Conservation (phyloP, 352 stramenopile species). For the Phytophthora rubi region DNA sequence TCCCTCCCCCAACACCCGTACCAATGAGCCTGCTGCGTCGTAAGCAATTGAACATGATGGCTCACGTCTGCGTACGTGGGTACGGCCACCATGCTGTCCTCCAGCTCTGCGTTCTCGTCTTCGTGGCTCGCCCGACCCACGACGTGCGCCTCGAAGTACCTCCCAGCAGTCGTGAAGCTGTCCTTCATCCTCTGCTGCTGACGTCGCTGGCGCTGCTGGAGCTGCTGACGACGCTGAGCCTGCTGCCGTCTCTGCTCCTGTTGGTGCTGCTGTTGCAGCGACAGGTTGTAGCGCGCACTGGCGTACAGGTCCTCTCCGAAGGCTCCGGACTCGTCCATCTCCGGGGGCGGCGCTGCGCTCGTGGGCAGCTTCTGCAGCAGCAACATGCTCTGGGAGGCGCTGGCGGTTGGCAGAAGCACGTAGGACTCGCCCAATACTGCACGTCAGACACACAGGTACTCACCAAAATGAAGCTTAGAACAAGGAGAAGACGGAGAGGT, state of each 20-base stretch:
- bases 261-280: conserved; percentile 49
- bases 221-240: conserved; percentile 33
- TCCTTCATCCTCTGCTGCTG: conserved; percentile 39
- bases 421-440: conserved; percentile 74
- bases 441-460: background rate
- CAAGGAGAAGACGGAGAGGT: background rate
- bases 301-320: conserved; percentile 49
- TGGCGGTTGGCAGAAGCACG: conserved; percentile 73
- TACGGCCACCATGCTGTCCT: conserved; percentile 68
- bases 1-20: conserved; percentile 22
- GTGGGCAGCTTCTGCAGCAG: conserved; percentile 47
- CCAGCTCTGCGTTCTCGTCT: conserved; percentile 37
- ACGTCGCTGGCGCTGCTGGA: conserved; percentile 28
- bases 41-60: conserved; percentile 75
- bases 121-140: conserved; percentile 25
- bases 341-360: conserved; percentile 15
- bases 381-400: conserved; percentile 65
- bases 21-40: conserved; percentile 75
- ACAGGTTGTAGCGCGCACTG: conserved; percentile 53
- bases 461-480: conserved; percentile 9
- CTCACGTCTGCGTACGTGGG: conserved; percentile 77
- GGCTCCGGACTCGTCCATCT: conserved; percentile 40
- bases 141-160: conserved; percentile 34
- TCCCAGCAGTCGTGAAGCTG: conserved; percentile 28
- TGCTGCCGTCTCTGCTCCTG: conserved; percentile 38